Conservation (phyloP, 2,329 filamentous ascomycete species). For the Claviceps capensis region DNA sequence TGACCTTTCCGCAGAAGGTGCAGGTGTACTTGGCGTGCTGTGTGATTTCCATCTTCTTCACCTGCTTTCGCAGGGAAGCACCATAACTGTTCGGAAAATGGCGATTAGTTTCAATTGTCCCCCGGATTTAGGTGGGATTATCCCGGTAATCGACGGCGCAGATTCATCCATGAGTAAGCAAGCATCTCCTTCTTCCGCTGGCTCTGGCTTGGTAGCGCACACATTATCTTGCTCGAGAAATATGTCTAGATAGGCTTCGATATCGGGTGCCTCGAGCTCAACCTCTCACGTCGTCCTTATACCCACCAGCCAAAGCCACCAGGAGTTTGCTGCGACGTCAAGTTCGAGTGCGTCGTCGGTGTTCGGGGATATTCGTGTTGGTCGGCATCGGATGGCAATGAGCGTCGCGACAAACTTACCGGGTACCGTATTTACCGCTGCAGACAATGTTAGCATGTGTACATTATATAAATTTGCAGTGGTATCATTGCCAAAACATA, state of each 20-base stretch:
- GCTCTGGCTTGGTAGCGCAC: not conserved
- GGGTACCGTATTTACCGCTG: slow-evolving; percentile 83
- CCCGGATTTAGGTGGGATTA: not conserved
- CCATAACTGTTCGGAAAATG: slow-evolving; percentile 54
- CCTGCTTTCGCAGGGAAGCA: slow-evolving; percentile 93
- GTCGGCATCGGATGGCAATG: not conserved
- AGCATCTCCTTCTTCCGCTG: not conserved
- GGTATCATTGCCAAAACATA: slow-evolving; percentile 17
- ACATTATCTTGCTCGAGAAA: not conserved
- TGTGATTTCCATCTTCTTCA: slow-evolving; percentile 99
- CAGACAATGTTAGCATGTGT: slow-evolving; percentile 16
- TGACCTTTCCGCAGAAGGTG: slow-evolving; percentile 97
- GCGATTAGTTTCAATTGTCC: not conserved
- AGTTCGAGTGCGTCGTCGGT: slow-evolving; percentile 1
- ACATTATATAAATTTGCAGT: slow-evolving; percentile 2
- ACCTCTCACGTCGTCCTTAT: not conserved
- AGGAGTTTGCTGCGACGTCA: not conserved
- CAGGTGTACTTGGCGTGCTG: slow-evolving; percentile 96
- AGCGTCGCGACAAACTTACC: slow-evolving; percentile 42
- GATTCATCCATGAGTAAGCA: not conserved
- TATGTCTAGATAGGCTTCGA: not conserved
- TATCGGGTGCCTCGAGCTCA: no score
- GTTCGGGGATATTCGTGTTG: not conserved
- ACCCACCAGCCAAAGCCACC: not conserved
- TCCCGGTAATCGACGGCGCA: not conserved